phyloP scores from a whole-genome alignment of 2,329 filamentous ascomycete species.

The Celoporthe dispersa region DNA sequence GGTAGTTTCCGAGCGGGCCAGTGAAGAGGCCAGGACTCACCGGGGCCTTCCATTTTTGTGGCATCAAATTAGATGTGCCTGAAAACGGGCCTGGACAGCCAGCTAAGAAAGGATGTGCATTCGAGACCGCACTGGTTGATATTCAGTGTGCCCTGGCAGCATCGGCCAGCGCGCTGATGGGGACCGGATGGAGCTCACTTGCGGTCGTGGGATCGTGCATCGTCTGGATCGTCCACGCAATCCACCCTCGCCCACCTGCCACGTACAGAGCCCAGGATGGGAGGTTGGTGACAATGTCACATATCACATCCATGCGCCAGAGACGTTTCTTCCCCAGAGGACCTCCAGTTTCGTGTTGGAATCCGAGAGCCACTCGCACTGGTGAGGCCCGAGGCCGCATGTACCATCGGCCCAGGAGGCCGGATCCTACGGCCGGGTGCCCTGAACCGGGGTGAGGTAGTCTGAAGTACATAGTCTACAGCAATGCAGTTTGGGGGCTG shows the following conservation, averaged over 20 bases:
- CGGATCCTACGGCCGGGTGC: slow-evolving; percentile 1
- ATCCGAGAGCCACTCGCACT: background rate
- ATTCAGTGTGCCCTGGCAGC: slow-evolving; percentile 16
- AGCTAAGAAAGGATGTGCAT: slow-evolving; percentile 10
- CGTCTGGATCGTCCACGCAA: background rate
- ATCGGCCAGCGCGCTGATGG: slow-evolving; percentile 18
- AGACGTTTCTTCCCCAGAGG: background rate
- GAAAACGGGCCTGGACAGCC: slow-evolving; percentile 6
- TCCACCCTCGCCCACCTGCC: background rate
- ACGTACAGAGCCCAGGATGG: background rate
- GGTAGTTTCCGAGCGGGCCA: slow-evolving; percentile 19
- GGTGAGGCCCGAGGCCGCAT: slow-evolving; percentile 6
- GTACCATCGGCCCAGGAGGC: slow-evolving; percentile 17
- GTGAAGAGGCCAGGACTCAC: slow-evolving; percentile 13
- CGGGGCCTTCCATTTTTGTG: background rate
- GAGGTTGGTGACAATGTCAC: background rate
- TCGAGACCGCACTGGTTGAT: slow-evolving; percentile 17
- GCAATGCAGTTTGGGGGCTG: slow-evolving; percentile 1
- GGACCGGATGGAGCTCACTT: background rate
- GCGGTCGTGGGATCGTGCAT: background rate
- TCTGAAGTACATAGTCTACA: background rate
- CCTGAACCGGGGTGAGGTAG: slow-evolving; percentile 5
- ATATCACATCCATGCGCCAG: background rate
- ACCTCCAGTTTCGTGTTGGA: background rate
- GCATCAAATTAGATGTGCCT: background rate